Evolutionary conservation across 1,139 yeast genomes (phyloP), one percentile per base, ranked within the genome.

Genomic region (Arxiozyma telluris): DNA sequence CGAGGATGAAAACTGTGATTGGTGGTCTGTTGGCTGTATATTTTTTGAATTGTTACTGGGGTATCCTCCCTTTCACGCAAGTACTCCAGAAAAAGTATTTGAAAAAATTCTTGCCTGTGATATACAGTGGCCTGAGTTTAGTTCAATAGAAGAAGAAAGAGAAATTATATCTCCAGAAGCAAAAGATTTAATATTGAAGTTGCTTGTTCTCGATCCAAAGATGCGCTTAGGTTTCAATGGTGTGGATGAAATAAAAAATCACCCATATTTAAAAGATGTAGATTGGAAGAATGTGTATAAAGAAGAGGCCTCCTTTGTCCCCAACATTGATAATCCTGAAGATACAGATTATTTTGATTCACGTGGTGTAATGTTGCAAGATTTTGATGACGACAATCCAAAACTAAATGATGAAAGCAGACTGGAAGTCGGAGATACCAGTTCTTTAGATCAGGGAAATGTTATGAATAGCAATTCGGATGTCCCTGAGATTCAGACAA

Each of bases 11-110:
- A 80, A 85, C 47, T 84, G 95, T 43, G 99, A 94, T 73, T 94
- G 98, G 98, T 94, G 98, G 98, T 88, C 98, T 1, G 80, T 91
- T 48, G 99, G 99, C 0, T 93, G 98, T 70, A 90, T 94, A 55
- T 71, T 91, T 53, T 94, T 93, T 73, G 99, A 94, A 70, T 85
- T 93, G 64, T 71, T 90, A 52, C 87, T 87, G 68, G 98, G 98
- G 0, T 87, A 83, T 65, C 97, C 98, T 0, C 99, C 99, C 2
- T 94, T 94, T 69, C 95, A 89, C 68, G 96, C 88, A 1, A 75
- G 76, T 7, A 77, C 91, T 0, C 96, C 97, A 0, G 88, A 85
- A 51, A 73, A 76, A 57, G 96, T 94, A 0, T 93, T 94, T 66
- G 80, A 82, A 53, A 90, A 89, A 61, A 93, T 94, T 49, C 73